Conservation (phyloP, 2,329 filamentous ascomycete species). For the Stromatinia cepivora region DNA sequence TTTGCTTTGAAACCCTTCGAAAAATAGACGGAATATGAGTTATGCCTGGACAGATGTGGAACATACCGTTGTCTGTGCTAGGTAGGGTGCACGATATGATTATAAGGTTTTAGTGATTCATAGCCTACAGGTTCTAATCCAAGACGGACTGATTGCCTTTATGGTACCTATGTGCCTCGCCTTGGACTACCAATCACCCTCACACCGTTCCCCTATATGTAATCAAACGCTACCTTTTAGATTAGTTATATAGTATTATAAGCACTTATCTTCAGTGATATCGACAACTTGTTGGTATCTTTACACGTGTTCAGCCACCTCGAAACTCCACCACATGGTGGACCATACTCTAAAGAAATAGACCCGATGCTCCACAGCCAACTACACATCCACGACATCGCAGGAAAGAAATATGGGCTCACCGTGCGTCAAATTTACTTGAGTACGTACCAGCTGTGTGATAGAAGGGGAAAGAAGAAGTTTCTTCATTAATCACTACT, state of each 20-base stretch:
- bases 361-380: neutral
- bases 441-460: too few species aligned
- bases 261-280: neutral
- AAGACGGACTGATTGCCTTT: neutral
- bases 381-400: neutral
- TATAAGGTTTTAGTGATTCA: neutral
- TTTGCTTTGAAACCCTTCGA: neutral
- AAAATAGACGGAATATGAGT: too few species aligned
- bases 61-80: neutral
- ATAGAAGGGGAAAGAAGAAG: neutral
- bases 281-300: too few species aligned
- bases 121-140: too few species aligned
- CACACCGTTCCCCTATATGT: too few species aligned
- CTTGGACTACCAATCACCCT: too few species aligned
- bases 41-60: neutral
- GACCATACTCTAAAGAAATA: neutral
- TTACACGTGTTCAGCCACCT: neutral
- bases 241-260: too few species aligned
- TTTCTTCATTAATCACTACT: neutral
- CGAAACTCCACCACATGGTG: neutral
- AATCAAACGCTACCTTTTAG: too few species aligned
- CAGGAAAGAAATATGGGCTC: neutral
- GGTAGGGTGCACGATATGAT: neutral
- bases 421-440: neutral
- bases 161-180: too few species aligned